Base-by-base conservation (phyloP, 768 basidiomycete genomes). In the Auriscalpium vulgare region DNA sequence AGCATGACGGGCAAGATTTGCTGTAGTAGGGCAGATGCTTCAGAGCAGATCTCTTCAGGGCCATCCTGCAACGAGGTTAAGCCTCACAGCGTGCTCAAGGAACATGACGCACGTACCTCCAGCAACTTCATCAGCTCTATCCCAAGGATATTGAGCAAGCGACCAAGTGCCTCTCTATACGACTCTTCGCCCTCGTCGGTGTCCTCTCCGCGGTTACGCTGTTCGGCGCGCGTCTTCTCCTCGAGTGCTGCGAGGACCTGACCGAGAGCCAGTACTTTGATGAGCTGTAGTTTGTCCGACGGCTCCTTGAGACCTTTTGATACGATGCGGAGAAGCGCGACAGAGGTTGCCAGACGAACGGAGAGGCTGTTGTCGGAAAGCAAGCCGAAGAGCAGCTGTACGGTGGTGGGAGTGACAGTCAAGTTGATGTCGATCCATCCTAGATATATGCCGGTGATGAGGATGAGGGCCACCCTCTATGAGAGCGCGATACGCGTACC, bases 361-460 rank as follows among this genome's bases (percentile, higher is more conserved):
- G 87, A 79, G 34, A 92, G 69, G 10, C 86, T 85, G 0, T 81
- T 72, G 65, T 94, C 88, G 14, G 86, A 85, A 40, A 98, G 80
- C 43, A 97, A 77, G 38, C 78, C 81, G 68, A 95, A 93, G 46
- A 97, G 78, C 37, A 98, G 74, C 6, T 88, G 85, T 37, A 98
- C 82, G 2, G 95, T 92, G 13, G 80, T 82, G 11, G 89, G 91
- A 1, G 95, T 97, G 57, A 99, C 88, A 11, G 97, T 94, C 59
- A 98, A 75, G 65, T 92, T 93, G 62, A 99, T 95, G 66, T 99
- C 97, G 62, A 98, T 88, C 97, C 97, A 99, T 13, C 93, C 95
- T 97, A 63, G 34, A 45, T 4, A 50, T 40, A 50, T 40, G 37
- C 50, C n/a, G 21, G 14, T 56, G 37, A 62, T 57, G 29, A 29